Base-by-base conservation (phyloP, 225 moss, liverwort and hornwort genomes). In the Sphagnum contortum region DNA sequence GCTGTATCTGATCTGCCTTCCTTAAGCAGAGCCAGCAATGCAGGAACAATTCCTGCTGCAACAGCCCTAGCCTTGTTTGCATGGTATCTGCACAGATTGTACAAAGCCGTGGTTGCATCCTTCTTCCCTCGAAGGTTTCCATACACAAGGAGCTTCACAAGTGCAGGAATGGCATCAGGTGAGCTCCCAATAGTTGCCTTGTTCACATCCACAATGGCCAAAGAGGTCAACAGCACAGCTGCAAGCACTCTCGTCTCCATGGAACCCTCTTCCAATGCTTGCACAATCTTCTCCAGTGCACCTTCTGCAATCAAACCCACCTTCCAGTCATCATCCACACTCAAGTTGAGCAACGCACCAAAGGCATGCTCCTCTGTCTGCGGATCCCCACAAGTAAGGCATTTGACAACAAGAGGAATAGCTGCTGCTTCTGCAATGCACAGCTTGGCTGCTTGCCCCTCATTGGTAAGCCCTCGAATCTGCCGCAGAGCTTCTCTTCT, bases 21-120 rank as follows among this genome's bases (percentile, higher is more conserved):
- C 0, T 65, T 60, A 3, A 77, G 60, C 46, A 77, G 76, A 5
- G 45, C 59, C 2, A 69, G 52, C 8, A 77, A 63, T 10, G 72
- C 60, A 3, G 71, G 76, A 49, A 77, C 61, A 3, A 72, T 72
- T 9, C 76, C 76, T 12, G 72, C 72, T 14, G 68, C 55, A 48
- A 72, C 76, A 5, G 76, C 76, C 9, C 55, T 66, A 3, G 76
- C 76, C 65, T 77, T 77, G 72, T 77, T 77, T 4, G 72, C 72
- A 49, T 65, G 68, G 48, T 72, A 77, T 53, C 72, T 69, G 2
- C 64, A 72, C 11, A 77, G 65, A 44, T 68, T 72, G 12, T 72
- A 64, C 5, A 77, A 61, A 2, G 68, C 72, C 0, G 76, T 72
- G 3, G 68, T 68, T 2, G 72, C 72, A 29, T 77, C 69, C 50